These are phyloP conservation scores for Solanum hybrid DNA, from an alignment of 305 asterid species.

Conservation along the genomic window DNA sequence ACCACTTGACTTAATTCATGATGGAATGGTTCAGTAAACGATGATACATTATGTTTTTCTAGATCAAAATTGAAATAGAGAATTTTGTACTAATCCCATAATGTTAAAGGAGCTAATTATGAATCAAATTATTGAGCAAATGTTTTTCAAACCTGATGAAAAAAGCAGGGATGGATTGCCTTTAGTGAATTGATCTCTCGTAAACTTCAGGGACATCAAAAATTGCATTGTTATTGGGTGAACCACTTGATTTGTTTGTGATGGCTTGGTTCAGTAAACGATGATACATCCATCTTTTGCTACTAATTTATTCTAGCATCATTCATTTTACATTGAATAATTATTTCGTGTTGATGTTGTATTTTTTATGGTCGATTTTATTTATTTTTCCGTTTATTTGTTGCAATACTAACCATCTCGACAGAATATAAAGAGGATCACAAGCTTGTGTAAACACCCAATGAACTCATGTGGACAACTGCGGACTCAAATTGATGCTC, in stretches of 20 bases:
- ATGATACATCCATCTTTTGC: background rate
- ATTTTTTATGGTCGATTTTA: no score
- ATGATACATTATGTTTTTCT: background rate
- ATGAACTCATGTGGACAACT: background rate
- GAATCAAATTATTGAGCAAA: background rate
- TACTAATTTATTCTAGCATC: background rate
- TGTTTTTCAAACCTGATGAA: background rate
- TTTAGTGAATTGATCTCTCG: background rate
- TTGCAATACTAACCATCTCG: background rate
- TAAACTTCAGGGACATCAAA: background rate
- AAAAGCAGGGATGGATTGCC: slow-evolving; percentile 2
- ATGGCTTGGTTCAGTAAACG: background rate
- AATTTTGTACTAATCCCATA: no score
- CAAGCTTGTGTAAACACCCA: background rate
- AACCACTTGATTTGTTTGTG: background rate
- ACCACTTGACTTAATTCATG: background rate
- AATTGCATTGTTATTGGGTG: background rate
- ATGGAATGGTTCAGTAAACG: slow-evolving; percentile 1
- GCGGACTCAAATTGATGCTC: background rate
- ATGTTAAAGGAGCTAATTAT: no score
- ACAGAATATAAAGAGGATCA: background rate
- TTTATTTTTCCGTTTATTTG: background rate
- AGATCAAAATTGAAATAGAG: no score
- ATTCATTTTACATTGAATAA: background rate
- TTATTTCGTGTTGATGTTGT: background rate